Conservation (phyloP, 73 alveolate genomes). For the Halteria grandinella region DNA sequence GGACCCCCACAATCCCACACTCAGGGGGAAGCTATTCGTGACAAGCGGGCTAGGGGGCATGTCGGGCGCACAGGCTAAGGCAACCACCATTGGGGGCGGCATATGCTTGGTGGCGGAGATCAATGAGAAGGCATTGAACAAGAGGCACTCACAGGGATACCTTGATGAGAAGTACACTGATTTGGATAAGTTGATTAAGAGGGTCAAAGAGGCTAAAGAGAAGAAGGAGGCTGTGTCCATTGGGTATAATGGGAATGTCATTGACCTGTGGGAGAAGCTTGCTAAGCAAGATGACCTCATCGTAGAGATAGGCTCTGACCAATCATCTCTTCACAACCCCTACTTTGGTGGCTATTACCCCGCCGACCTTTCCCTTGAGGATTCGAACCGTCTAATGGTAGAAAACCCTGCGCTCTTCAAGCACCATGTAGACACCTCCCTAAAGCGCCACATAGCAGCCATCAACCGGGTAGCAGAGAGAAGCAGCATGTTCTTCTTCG, state of each 20-base stretch:
- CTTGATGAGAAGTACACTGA: constrained; percentile 61
- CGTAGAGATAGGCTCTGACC: constrained; percentile 72
- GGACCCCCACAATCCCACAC: constrained; percentile 30
- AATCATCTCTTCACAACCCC: constrained; percentile 72
- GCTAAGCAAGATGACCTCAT: constrained; percentile 58
- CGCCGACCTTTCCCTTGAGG: constrained; percentile 44
- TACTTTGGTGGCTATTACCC: constrained; percentile 75
- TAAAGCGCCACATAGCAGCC: constrained; percentile 63
- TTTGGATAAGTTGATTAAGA: constrained; percentile 34
- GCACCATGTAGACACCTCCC: constrained; percentile 45
- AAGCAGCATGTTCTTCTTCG: constrained; percentile 70
- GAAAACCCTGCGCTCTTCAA: constrained; percentile 59
- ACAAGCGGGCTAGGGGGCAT: constrained; percentile 79
- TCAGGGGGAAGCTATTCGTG: constrained; percentile 65
- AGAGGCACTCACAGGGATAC: constrained; percentile 68
- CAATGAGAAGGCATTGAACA: constrained; percentile 60
- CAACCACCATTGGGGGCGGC: constrained; percentile 72
- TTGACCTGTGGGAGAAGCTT: constrained; percentile 70
- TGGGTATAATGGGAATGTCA: constrained; percentile 69
- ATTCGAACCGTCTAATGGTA: constrained; percentile 55
- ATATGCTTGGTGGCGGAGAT: constrained; percentile 73
- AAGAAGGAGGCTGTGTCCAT: constrained; percentile 64
- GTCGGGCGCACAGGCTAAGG: constrained; percentile 80
- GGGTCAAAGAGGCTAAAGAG: constrained; percentile 56
- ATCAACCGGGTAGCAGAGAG: constrained; percentile 59